Percentiles rank a stretch among this genome's conserved stretches.
These are phyloP conservation scores for Leccinum olivaceopallidum DNA, from an alignment of 768 basidiomycete genomes.

Conservation along the genomic window DNA sequence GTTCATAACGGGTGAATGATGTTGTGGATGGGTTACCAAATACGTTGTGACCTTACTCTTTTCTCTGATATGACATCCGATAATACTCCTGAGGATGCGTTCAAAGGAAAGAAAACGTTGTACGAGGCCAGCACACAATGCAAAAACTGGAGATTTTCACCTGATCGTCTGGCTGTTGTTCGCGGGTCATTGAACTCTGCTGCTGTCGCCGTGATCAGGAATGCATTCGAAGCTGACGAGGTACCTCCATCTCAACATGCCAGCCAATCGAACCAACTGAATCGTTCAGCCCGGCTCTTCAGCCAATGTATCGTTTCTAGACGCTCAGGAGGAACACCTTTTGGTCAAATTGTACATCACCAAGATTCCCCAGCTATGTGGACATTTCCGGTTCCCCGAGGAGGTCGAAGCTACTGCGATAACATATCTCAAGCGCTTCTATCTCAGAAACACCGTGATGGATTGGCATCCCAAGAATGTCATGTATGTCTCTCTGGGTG, in stretches of 20 bases:
- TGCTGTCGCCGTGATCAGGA: conserved; percentile 75
- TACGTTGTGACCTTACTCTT: not conserved
- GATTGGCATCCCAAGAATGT: conserved; percentile 99
- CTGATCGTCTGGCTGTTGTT: conserved; percentile 56
- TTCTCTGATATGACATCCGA: not conserved
- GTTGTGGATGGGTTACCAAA: not conserved
- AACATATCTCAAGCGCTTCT: conserved; percentile 94
- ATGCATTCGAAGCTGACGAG: conserved; percentile 77
- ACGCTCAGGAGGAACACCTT: conserved; percentile 82
- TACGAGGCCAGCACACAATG: conserved; percentile 83
- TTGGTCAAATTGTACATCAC: conserved; percentile 88
- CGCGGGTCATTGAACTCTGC: conserved; percentile 70
- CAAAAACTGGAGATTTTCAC: conserved; percentile 88
- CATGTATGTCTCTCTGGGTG: conserved; percentile 59
- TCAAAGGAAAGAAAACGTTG: conserved; percentile 38
- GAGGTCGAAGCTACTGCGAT: conserved; percentile 93
- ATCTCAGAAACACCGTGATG: conserved; percentile 97
- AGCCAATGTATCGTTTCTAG: conserved; percentile 60
- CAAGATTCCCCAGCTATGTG: conserved; percentile 84
- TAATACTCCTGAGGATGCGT: not conserved
- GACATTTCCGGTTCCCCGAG: conserved; percentile 84
- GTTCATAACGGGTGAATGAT: too few species aligned
- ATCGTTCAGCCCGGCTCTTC: conserved; percentile 71
- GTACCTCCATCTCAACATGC: conserved; percentile 40
- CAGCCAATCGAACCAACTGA: conserved; percentile 1